Conservation (phyloP, 371 early-diverging fungal species). For the Rhizopus arrhizus region DNA sequence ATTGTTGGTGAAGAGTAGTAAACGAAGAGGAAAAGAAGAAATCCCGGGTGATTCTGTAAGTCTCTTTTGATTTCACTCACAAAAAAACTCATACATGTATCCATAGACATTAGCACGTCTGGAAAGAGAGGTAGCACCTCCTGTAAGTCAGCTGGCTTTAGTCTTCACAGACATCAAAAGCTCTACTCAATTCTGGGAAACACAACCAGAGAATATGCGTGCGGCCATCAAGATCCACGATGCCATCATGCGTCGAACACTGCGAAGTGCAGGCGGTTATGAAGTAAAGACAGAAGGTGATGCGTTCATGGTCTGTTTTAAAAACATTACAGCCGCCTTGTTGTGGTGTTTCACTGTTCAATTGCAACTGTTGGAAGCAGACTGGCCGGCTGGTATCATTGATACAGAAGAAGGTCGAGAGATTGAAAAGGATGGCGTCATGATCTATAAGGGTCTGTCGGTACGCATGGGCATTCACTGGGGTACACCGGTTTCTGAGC, state of each 20-base stretch:
- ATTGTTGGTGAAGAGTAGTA: conserved; percentile 36
- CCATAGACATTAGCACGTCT: conserved; percentile 63
- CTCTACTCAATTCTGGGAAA: conserved; percentile 95
- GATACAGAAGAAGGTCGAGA: conserved; percentile 79
- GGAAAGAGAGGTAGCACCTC: conserved; percentile 83
- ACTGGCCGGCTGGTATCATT: conserved; percentile 92
- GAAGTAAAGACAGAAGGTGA: conserved; percentile 98
- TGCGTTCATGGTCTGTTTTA: conserved; percentile 94
- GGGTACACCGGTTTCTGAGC: conserved; percentile 89
- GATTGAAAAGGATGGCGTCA: conserved; percentile 61
- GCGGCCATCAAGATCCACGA: conserved; percentile 90
- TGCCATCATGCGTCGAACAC: conserved; percentile 78
- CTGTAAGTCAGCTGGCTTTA: conserved; percentile 80
- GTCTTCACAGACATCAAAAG: conserved; percentile 96
- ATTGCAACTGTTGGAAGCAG: conserved; percentile 76
- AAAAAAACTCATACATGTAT: background rate
- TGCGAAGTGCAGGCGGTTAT: conserved; percentile 90
- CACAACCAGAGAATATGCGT: conserved; percentile 83
- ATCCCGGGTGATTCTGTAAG: conserved; percentile 55
- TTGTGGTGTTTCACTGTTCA: conserved; percentile 92
- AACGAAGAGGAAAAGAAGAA: conserved; percentile 53
- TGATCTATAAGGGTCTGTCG: conserved; percentile 85
- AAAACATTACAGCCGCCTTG: conserved; percentile 82
- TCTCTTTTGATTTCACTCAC: background rate
- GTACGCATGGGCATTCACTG: conserved; percentile 97